Percentiles rank a stretch among this genome's conserved stretches.
These are phyloP conservation scores for Polyporus tsugae DNA, from an alignment of 1,284 basidiomycete genomes.

Conservation along the genomic window DNA sequence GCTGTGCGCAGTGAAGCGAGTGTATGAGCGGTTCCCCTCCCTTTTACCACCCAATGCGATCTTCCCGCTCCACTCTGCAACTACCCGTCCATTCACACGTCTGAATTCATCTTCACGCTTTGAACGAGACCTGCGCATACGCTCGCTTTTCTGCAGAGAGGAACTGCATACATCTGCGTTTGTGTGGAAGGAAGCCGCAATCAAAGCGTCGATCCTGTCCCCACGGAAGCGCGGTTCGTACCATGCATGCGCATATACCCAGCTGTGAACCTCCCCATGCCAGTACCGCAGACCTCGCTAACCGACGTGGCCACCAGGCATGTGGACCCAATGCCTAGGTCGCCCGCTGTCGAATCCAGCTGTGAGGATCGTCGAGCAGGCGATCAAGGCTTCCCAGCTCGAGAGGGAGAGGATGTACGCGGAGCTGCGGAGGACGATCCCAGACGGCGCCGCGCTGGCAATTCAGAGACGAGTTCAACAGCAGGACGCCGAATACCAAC, in stretches of 20 bases:
- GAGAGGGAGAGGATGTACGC: slow-evolving; percentile 23
- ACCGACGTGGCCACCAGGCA: slow-evolving; percentile 53
- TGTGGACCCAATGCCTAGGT: slow-evolving; percentile 68
- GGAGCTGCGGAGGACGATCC: slow-evolving; percentile 14
- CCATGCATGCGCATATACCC: too few species aligned
- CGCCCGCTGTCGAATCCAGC: slow-evolving; percentile 28
- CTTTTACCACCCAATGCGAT: too few species aligned
- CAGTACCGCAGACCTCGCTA: neutral
- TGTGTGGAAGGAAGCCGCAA: too few species aligned
- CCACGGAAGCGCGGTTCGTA: too few species aligned
- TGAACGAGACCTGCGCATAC: too few species aligned
- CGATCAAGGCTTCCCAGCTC: slow-evolving; percentile 18
- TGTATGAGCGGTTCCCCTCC: neutral
- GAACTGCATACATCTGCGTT: too few species aligned
- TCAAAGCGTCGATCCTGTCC: too few species aligned
- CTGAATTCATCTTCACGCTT: too few species aligned
- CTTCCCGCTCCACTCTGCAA: too few species aligned
- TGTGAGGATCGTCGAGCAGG: slow-evolving; percentile 22
- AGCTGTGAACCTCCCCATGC: too few species aligned
- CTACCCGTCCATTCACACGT: too few species aligned
- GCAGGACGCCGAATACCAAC: slow-evolving; percentile 21
- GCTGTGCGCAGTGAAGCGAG: neutral
- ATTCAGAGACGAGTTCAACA: slow-evolving; percentile 22
- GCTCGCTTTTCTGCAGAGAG: too few species aligned
- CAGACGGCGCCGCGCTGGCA: slow-evolving; percentile 1